Evolutionary conservation across 2,329 filamentous ascomycete genomes (phyloP).

Genomic region (Sporothrix luriei): DNA sequence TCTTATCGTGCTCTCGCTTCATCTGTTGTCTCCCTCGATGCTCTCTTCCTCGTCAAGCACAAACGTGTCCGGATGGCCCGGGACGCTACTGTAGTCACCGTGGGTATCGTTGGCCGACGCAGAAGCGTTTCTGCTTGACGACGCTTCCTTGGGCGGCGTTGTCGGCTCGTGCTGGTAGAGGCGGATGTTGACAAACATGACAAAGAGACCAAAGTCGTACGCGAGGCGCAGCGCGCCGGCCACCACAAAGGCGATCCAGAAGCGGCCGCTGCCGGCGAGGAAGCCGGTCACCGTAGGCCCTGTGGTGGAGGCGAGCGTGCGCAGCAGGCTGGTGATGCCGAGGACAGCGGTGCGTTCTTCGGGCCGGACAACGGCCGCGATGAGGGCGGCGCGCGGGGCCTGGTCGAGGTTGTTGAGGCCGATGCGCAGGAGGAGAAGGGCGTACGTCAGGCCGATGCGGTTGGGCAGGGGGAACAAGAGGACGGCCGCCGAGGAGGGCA

Average conservation of each 20-base stretch:
- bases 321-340: constrained; percentile 65
- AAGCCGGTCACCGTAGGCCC: constrained; percentile 60
- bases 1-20: too few species aligned
- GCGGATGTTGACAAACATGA: constrained; percentile 61
- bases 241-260: constrained; percentile 65
- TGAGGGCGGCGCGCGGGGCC: constrained; percentile 66
- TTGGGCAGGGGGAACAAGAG: constrained; percentile 61
- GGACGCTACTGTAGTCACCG: constrained; percentile 28
- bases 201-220: constrained; percentile 62
- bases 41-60: constrained; percentile 34
- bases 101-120: constrained; percentile 62
- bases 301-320: constrained; percentile 60
- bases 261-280: constrained; percentile 55
- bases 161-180: constrained; percentile 54
- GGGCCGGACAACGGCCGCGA: constrained; percentile 66
- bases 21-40: background rate
- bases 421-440: constrained; percentile 60
- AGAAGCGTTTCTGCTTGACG: constrained; percentile 65
- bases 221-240: constrained; percentile 57
- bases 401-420: constrained; percentile 71
- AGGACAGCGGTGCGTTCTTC: constrained; percentile 70
- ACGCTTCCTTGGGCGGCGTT: constrained; percentile 69
- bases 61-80: constrained; percentile 32
- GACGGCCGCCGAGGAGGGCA: constrained; percentile 64
- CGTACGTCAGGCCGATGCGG: constrained; percentile 54